Base-by-base conservation (phyloP, 768 basidiomycete genomes). In the Podaxis sp. region DNA sequence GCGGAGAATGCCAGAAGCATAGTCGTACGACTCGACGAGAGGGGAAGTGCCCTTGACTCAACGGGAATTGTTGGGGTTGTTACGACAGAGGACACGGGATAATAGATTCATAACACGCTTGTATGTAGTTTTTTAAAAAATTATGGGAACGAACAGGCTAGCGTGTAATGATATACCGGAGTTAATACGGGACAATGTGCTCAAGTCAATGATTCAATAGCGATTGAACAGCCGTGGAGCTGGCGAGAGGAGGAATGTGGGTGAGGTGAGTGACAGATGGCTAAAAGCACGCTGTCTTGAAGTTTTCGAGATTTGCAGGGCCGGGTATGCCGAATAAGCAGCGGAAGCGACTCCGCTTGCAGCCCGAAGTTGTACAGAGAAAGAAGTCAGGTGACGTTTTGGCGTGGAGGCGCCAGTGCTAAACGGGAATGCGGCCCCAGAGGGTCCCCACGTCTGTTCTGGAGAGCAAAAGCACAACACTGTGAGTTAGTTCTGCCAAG, bases 381-480 rank as follows among this genome's bases (percentile, higher is more conserved):
- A 59, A 60, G 40, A 53, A 25, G 63, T 57, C 52, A 59, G 56
- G 41, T 63, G 63, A 27, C n/a, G 27, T 9, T 46, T 29, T 57
- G 37, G 55, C 55, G 55, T 55, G 52, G 52, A 49, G 36, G 33
- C 11, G 24, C 38, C 25, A 55, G 43, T 46, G 25, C 60, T 55
- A 55, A 24, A 55, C 38, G 24, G 60, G 40, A 41, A 25, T 27
- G 36, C 13, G 17, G 47, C 29, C 33, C 29, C 52, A 25, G 24
- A 9, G 41, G 43, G 33, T 4, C 36, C 54, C 29, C 51, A 29
- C 47, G 33, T 24, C n/a, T 19, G 43, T 46, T 33, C 29, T 33
- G 29, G 8, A 33, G 33, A 50, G 41, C 41, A 43, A 47, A 49
- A 19, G 22, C 43, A 33, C 29, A 8, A 33, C 7, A 33, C 29